A percentile compares a stretch with the other conserved stretches of the same genome.
phyloP scores from a whole-genome alignment of 768 basidiomycete species.

The Xerocomus potaroensis region DNA sequence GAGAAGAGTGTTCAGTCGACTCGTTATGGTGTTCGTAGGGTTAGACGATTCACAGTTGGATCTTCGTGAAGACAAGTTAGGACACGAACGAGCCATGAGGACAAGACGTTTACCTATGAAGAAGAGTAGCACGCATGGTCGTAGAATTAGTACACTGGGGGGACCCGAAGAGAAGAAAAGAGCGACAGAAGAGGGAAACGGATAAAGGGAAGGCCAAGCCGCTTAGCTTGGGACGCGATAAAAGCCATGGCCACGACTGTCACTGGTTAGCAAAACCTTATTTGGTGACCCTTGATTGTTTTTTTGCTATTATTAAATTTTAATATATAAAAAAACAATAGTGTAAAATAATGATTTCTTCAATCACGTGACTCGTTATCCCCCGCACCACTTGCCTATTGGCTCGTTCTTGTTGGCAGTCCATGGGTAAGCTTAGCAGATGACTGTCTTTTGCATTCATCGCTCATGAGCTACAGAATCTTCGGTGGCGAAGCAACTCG shows the following conservation, averaged over 20 bases:
- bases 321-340: too few species aligned
- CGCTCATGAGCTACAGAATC: conserved; percentile 45
- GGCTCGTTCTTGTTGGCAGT: not conserved
- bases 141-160: not conserved
- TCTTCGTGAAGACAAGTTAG: conserved; percentile 3
- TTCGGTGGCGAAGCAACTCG: conserved; percentile 71
- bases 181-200: not conserved
- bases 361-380: not conserved
- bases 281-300: not conserved
- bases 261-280: not conserved
- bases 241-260: not conserved
- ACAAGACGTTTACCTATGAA: conserved; percentile 7
- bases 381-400: not conserved
- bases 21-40: conserved; percentile 58
- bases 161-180: not conserved
- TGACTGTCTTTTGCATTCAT: not conserved
- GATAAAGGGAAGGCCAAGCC: not conserved
- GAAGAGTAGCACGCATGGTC: conserved; percentile 11
- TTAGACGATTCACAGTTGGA: conserved; percentile 39
- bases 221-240: not conserved
- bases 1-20: conserved; percentile 61
- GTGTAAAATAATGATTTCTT: not conserved
- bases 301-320: too few species aligned
- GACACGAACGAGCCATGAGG: not conserved
- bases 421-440: conserved; percentile 21